Conservation (phyloP, 352 stramenopile species). For the Phytophthora nicotianae region DNA sequence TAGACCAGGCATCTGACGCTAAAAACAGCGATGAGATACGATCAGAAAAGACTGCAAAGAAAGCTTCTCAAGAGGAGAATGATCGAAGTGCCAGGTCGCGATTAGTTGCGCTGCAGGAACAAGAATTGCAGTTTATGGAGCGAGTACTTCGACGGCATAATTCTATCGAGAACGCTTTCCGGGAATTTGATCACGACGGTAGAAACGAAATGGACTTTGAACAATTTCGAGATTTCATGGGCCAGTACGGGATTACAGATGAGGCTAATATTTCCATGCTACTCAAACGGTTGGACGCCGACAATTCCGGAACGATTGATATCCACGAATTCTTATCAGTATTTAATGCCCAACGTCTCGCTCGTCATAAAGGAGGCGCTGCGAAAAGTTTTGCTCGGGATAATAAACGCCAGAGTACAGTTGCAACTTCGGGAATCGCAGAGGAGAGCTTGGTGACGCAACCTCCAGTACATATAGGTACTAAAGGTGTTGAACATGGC, state of each 20-base stretch:
- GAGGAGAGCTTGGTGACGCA: too few species aligned
- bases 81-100: constrained; percentile 24
- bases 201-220: constrained; percentile 56
- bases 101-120: constrained; percentile 41
- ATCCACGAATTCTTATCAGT: constrained; percentile 61
- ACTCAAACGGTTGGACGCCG: constrained; percentile 48
- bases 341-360: constrained; percentile 47
- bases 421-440: too few species aligned
- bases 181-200: constrained; percentile 40
- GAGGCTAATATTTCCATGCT: constrained; percentile 53
- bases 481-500: constrained; percentile 11
- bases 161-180: constrained; percentile 56
- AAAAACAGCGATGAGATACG: not conserved
- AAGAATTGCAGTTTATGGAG: constrained; percentile 62
- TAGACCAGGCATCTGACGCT: not conserved
- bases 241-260: constrained; percentile 56
- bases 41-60: constrained; percentile 2
- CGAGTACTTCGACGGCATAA: constrained; percentile 42
- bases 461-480: too few species aligned
- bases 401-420: not conserved
- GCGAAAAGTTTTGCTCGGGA: constrained; percentile 7
- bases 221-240: constrained; percentile 62
- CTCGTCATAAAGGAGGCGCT: constrained; percentile 27
- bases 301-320: constrained; percentile 56
- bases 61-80: constrained; percentile 15